Conservation (phyloP, 148 eudicot species). For the Rhododendron williamsianum region DNA sequence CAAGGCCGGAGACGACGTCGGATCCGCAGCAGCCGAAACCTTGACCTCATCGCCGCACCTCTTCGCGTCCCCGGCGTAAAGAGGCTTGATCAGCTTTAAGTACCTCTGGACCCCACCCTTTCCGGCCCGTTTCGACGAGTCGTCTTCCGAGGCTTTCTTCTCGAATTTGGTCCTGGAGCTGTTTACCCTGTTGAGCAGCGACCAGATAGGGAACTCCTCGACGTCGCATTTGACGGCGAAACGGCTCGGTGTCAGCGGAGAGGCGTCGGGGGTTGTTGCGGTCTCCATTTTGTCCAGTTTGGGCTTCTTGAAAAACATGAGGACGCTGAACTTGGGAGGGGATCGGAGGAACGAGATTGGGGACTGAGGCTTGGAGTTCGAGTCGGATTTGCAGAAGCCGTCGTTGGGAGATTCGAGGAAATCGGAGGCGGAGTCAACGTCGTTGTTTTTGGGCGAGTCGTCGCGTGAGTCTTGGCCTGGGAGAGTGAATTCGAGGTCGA, state of each 20-base stretch:
- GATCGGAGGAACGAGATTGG: background rate
- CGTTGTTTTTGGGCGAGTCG: background rate
- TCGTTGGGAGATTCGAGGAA: background rate
- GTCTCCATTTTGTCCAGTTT: background rate
- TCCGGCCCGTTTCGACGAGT: background rate
- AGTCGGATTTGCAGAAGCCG: background rate
- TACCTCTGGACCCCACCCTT: slow-evolving; percentile 35
- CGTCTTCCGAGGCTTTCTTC: background rate
- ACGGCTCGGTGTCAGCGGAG: background rate
- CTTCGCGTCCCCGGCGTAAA: slow-evolving; percentile 28
- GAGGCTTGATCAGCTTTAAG: slow-evolving; percentile 41
- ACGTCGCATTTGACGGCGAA: background rate
- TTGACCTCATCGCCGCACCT: slow-evolving; percentile 10
- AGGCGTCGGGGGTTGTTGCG: background rate
- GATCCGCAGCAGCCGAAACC: background rate
- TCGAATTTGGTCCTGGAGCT: background rate
- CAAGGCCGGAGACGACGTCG: slow-evolving; percentile 22
- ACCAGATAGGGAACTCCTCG: background rate
- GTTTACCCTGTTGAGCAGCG: background rate
- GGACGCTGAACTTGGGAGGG: background rate
- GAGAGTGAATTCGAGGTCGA: background rate
- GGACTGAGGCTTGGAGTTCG: background rate
- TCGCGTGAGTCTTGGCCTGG: background rate
- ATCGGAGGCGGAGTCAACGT: background rate
- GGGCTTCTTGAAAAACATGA: background rate